Evolutionary conservation across 2,329 filamentous ascomycete species (phyloP).

Genomic region (Neonectria neomacrospora): DNA sequence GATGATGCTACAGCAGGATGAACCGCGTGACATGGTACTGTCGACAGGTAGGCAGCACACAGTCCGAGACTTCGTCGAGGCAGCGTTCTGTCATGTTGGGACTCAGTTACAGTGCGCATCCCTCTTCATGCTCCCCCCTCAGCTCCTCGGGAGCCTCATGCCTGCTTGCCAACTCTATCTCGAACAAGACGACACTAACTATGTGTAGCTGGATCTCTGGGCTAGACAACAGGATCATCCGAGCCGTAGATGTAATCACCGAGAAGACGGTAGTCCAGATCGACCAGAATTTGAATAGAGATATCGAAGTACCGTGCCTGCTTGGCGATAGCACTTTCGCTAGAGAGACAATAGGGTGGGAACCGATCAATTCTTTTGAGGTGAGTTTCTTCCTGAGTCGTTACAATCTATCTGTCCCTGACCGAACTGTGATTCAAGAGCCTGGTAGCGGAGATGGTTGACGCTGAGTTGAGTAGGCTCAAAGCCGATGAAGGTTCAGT

Average conservation of each 20-base stretch:
- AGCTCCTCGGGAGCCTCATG: too few relatives aligned
- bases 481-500: not conserved
- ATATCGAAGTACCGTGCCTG: not conserved
- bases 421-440: not conserved
- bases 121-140: too few relatives aligned
- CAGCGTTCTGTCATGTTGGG: not conserved
- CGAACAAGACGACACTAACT: too few relatives aligned
- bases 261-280: not conserved
- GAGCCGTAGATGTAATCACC: not conserved
- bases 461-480: not conserved
- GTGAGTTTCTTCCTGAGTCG: not conserved
- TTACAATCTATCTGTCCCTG: not conserved
- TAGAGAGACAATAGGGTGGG: not conserved
- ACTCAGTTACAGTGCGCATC: not conserved
- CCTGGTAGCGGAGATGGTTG: not conserved
- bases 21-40: not conserved
- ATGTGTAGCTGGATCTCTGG: not conserved
- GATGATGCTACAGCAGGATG: not conserved
- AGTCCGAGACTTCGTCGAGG: not conserved
- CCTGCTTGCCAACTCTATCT: too few relatives aligned
- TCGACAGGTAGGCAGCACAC: not conserved
- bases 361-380: not conserved
- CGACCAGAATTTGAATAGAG: not conserved
- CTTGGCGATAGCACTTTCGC: not conserved
- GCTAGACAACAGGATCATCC: too few relatives aligned